Evolutionary conservation across 2,329 filamentous ascomycete species (phyloP), one percentile per base, ranked within the genome.

Genomic region (Cordyceps pruinosa): DNA sequence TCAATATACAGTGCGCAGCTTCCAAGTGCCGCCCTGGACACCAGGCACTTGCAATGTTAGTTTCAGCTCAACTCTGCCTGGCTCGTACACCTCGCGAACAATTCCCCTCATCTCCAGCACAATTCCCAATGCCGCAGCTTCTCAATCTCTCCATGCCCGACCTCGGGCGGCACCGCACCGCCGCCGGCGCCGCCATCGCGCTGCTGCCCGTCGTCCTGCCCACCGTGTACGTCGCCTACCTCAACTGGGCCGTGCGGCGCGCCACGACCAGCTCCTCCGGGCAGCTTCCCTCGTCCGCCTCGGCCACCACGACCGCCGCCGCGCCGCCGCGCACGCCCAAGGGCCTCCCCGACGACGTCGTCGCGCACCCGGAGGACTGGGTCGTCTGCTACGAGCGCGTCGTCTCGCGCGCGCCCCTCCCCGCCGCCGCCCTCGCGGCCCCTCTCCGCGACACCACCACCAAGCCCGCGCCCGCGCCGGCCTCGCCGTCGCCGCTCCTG

Each of bases 361-460:
- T 39, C n/a, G 47, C 59, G 10, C 56, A 63, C 39, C 56, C 59
- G 7, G 59, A 62, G 2, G 50, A 62, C 26, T 69, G 66, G 65
- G 53, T 69, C 26, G 59, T 70, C 17, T 58, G 63, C 9, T 67
- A 66, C 53, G 67, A 70, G 53, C 64, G 66, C 25, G 62, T 67
- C 50, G 54, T 63, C 15, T 69, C 68, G 2, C 26, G 59, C 1
- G n/a, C n/a, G n/a, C 63, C 66, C 5, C 30, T 69, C 1, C 47
- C 62, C 15, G 30, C 48, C 2, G 49, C 62, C 5, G 42, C 51
- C 12, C 58, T 65, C 2, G 32, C 28, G 6, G 19, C 23, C 49
- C 32, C 23, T n/a, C 49, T 30, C 19, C 17, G 28, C n/a, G n/a
- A n/a, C n/a, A n/a, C n/a, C n/a, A n/a, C n/a, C n/a, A n/a, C n/a